phyloP scores from a whole-genome alignment of 2,329 filamentous ascomycete species.

The Penicillium capsulatum region DNA sequence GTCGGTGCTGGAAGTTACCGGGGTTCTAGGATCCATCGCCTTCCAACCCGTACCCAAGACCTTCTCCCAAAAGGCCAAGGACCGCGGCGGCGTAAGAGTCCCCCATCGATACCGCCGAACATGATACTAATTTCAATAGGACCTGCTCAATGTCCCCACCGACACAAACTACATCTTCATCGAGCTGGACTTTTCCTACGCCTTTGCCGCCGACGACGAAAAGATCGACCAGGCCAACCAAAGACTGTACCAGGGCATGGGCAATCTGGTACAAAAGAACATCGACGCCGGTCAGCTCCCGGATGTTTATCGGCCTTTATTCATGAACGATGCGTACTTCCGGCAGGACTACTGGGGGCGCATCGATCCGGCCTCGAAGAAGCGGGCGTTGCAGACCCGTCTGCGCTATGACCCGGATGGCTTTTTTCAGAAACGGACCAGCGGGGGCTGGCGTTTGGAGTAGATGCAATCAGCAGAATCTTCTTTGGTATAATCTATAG shows the following conservation, averaged over 20 bases:
- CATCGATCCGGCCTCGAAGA: slow-evolving; percentile 28
- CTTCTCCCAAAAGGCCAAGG: slow-evolving; percentile 33
- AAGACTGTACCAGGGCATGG: slow-evolving; percentile 36
- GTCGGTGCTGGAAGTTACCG: slow-evolving; percentile 25
- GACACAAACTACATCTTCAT: slow-evolving; percentile 44
- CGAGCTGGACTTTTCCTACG: slow-evolving; percentile 45
- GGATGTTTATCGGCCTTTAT: slow-evolving; percentile 43
- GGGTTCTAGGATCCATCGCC: slow-evolving; percentile 32
- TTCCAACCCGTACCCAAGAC: slow-evolving; percentile 37
- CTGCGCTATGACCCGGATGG: slow-evolving; percentile 38
- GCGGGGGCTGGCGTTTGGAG: slow-evolving; percentile 37
- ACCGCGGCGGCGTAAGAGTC: slow-evolving; percentile 34
- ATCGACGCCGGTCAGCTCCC: slow-evolving; percentile 35
- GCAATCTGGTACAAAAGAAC: slow-evolving; percentile 33
- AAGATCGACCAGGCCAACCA: slow-evolving; percentile 40
- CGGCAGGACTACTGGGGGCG: slow-evolving; percentile 45
- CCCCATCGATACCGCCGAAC: slow-evolving; percentile 1
- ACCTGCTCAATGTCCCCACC: slow-evolving; percentile 41
- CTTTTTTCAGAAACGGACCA: slow-evolving; percentile 41
- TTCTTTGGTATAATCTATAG: neutral
- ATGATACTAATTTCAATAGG: slow-evolving; percentile 22
- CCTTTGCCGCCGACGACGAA: slow-evolving; percentile 30
- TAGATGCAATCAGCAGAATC: neutral
- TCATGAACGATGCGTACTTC: slow-evolving; percentile 47
- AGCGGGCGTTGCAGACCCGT: slow-evolving; percentile 32